Evolutionary conservation across 768 basidiomycete genomes (phyloP).

Genomic region (Phylloporus rhodoxanthus): DNA sequence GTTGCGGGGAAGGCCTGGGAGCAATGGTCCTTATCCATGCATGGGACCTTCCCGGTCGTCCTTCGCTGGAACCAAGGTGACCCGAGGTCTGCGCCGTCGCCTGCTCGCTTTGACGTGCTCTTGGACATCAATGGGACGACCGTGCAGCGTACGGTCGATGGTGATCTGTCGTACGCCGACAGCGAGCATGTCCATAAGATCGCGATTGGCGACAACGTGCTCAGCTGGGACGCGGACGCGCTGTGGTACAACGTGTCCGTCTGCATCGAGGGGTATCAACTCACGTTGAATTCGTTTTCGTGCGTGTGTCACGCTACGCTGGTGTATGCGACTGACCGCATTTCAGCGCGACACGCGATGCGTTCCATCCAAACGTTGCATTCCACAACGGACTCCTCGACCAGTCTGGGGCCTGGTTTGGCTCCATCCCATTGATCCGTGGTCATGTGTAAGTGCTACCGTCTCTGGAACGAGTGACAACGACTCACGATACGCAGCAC

Average conservation of each 20-base stretch:
- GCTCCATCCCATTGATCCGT: conserved; percentile 11
- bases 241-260: conserved; percentile 14
- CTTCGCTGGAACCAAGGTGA: conserved; percentile 13
- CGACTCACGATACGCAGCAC: background rate
- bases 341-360: conserved; percentile 6
- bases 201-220: conserved; percentile 3
- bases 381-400: conserved; percentile 11
- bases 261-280: conserved; percentile 2
- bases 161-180: conserved; percentile 1
- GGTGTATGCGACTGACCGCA: background rate
- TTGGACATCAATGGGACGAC: conserved; percentile 6
- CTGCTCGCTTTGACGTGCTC: conserved; percentile 9
- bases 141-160: background rate
- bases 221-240: conserved; percentile 9
- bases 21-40: conserved; percentile 11
- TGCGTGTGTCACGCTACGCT: background rate
- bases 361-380: conserved; percentile 13
- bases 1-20: conserved; percentile 7
- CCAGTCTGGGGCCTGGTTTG: conserved; percentile 5
- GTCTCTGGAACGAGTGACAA: background rate
- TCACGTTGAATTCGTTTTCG: conserved; percentile 10
- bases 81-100: background rate
- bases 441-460: conserved; percentile 8
- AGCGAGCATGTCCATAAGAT: conserved; percentile 4
- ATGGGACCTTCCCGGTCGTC: conserved; percentile 10